Percentiles rank a stretch among this genome's conserved stretches.
These are phyloP conservation scores for Castanospermum australe DNA, from an alignment of 306 rosid species.

Conservation along the genomic window DNA sequence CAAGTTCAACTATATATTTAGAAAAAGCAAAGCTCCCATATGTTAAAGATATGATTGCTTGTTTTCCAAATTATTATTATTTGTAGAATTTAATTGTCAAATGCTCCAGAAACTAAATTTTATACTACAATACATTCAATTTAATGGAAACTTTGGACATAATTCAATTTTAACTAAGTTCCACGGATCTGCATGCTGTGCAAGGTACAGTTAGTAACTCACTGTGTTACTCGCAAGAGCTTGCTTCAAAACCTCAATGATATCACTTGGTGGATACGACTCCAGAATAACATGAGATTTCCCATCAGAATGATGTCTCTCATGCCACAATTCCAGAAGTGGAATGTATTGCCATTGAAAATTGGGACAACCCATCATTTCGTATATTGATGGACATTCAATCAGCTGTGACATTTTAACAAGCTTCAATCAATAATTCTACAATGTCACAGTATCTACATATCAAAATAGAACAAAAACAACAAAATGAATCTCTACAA, in stretches of 20 bases:
- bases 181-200: neutral
- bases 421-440: slow-evolving; percentile 31
- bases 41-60: neutral
- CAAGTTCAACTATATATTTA: neutral
- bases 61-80: neutral
- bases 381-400: slow-evolving; percentile 93
- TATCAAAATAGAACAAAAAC: neutral
- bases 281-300: slow-evolving; percentile 59
- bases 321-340: slow-evolving; percentile 76
- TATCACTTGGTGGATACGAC: slow-evolving; percentile 69
- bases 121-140: neutral
- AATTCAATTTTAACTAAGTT: neutral
- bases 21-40: neutral
- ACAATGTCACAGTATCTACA: slow-evolving; percentile 14
- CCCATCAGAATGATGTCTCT: slow-evolving; percentile 54
- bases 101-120: neutral
- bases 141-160: slow-evolving; percentile 1
- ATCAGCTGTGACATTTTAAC: slow-evolving; percentile 65
- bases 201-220: slow-evolving; percentile 35
- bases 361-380: slow-evolving; percentile 67
- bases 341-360: slow-evolving; percentile 77
- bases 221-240: slow-evolving; percentile 77
- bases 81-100: neutral
- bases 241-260: slow-evolving; percentile 56
- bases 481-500: neutral